Percentiles rank a stretch among this genome's conserved stretches.
These are phyloP conservation scores for Arabidopsis lyrata DNA, from an alignment of 441 rosid genomes.

Conservation along the genomic window DNA sequence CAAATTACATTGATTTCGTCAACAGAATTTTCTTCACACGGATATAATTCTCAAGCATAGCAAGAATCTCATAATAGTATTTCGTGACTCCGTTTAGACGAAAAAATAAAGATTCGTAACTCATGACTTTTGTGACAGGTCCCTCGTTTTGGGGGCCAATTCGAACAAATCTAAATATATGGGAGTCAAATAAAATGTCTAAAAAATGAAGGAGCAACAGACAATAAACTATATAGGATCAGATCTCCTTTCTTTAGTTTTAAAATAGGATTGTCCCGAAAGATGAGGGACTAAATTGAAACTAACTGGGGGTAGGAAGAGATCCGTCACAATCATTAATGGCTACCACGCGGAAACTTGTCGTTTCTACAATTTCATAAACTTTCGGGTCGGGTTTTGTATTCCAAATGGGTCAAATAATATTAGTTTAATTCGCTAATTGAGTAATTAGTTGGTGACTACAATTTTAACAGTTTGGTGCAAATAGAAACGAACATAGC, in stretches of 20 bases:
- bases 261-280: not conserved
- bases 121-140: not conserved
- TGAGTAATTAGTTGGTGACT: not conserved
- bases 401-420: constrained; percentile 33
- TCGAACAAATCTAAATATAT: not conserved
- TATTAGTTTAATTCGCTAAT: not conserved
- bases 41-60: constrained; percentile 25
- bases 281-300: constrained; percentile 38
- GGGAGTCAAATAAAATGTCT: not conserved
- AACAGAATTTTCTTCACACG: constrained; percentile 11
- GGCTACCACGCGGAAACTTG: constrained; percentile 70
- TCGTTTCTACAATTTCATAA: constrained; percentile 48
- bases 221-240: constrained; percentile 2
- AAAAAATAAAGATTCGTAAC: not conserved
- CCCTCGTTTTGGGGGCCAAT: not conserved
- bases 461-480: not conserved
- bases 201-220: constrained; percentile 5
- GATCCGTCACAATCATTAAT: constrained; percentile 61
- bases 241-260: not conserved
- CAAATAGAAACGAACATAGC: not conserved
- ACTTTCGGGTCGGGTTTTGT: constrained; percentile 21
- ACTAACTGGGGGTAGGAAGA: constrained; percentile 30
- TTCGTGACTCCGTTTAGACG: constrained; percentile 23
- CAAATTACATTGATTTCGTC: not conserved
- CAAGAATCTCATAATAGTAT: constrained; percentile 23